A percentile compares a stretch with the other conserved stretches of the same genome.
These are phyloP conservation scores for Komagataella phaffii DNA, from an alignment of 805 yeast genomes.

Conservation along the genomic window DNA sequence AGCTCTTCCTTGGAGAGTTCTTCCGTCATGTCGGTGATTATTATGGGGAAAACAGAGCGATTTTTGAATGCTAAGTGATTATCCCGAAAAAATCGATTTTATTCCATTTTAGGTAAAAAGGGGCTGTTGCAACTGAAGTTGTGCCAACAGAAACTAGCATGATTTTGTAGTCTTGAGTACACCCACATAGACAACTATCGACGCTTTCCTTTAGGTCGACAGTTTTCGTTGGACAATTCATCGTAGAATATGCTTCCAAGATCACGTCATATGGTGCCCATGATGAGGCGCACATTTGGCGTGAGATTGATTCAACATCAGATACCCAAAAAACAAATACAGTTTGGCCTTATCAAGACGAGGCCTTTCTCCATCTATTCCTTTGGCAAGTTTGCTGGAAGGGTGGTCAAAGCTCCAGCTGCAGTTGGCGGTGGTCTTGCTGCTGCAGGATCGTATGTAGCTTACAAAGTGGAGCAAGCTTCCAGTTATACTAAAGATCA, in stretches of 20 bases:
- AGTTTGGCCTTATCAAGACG: neutral
- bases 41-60: neutral
- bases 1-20: constrained; percentile 29
- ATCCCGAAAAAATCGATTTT: neutral
- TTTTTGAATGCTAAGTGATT: neutral
- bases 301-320: neutral
- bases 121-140: neutral
- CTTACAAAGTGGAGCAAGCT: constrained; percentile 87
- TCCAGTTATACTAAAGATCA: constrained; percentile 56
- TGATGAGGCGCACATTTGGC: neutral
- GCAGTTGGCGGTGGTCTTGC: constrained; percentile 84
- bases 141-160: neutral
- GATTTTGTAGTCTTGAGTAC: neutral
- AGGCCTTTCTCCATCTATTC: constrained; percentile 1
- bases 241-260: neutral
- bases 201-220: neutral
- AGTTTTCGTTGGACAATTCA: neutral
- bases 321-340: neutral
- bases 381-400: constrained; percentile 41
- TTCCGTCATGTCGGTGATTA: constrained; percentile 28
- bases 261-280: neutral
- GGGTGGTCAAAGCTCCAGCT: constrained; percentile 55
- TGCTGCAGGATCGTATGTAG: constrained; percentile 88
- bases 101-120: neutral
- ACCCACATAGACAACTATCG: neutral